Evolutionary conservation across 257 asterid species (phyloP), one percentile per base, ranked within the genome.

Genomic region (Orobanche coerulescens): DNA sequence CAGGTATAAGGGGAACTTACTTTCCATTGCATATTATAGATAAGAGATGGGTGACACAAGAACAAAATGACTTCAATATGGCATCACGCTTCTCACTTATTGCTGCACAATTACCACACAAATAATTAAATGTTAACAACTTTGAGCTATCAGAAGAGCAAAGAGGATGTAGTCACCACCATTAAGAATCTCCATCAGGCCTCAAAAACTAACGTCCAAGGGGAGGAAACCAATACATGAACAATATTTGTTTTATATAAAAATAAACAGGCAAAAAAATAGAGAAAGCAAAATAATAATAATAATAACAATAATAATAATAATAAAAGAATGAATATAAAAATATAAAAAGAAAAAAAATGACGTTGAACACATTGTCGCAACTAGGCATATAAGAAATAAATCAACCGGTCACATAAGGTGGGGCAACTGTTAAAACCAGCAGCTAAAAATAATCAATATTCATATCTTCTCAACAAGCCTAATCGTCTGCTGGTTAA

Each of bases 11-110:
- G 15, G 3, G 48, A 33, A 22, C 62, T 14, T 78, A 91, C 97
- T 96, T 87, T 70, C 88, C 84, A 15, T 26, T 73, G 81, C 83
- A 34, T 56, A 82, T 74, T 47, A 87, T 61, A 62, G 84, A 71
- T 71, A 80, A 53, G 72, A 85, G 77, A 60, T 68, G 88, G 67
- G 75, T 47, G 64, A 77, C 59, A 54, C 84, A 76, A 19, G 87
- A 66, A 64, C 80, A 77, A 44, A 85, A 75, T 49, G 73, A 69
- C 88, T 76, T 81, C 83, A 84, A 66, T 28, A 87, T 77, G 53
- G 62, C 65, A 64, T 73, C 74, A 60, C 75, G 70, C 55, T 71
- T 85, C 72, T 74, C 77, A 68, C 61, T 76, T 62, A 87, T 78
- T 65, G 95, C 97, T 90, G 78, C 75, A 75, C 22, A 44, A 69